Evolutionary conservation across 139 green algal species (phyloP), one percentile per base, ranked within the genome.

Genomic region (Micractinium sp.): DNA sequence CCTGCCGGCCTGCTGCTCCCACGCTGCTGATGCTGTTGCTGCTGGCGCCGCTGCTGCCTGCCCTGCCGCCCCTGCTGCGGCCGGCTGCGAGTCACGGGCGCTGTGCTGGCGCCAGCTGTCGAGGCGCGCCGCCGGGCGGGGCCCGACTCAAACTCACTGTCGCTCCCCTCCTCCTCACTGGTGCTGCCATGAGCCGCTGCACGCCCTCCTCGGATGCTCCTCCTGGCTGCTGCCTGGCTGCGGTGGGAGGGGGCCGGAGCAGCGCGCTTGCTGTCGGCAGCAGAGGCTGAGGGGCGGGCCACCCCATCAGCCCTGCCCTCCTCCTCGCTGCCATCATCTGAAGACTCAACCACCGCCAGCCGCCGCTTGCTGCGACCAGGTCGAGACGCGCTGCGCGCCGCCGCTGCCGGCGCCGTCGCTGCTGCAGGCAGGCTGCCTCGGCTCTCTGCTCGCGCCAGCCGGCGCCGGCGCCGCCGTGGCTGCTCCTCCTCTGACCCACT

Each of bases 321-420:
- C 18, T 67, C 29, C 41, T 84, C 38, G 14, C 16, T 15, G 2
- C 29, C 78, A 29, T 12, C 20, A 0, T 36, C 74, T 4, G 74
- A 83, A 66, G 41, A 69, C 13, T 38, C 61, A 66, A 29, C 38
- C 29, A 67, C 41, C 29, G 63, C 78, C 27, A 66, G 78, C 9
- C 41, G 78, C 29, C 78, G 29, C 78, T 84, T 84, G 78, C 78
- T 84, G 78, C 78, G 78, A 7, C 41, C 41, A 13, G 78, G n/a
- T 29, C 39, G 14, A 1, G 78, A 9, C 0, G 41, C 18, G 31
- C 38, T n/a, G 5, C 0, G 29, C 22, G 41, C 41, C 19, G 78
- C 41, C 16, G 41, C 35, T 0, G 41, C 12, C 47, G 4, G 14
- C 2, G 41, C 13, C 27, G 25, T 67, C 1, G 78, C 78, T 67